Conservation (phyloP, 2,329 filamentous ascomycete species). For the Hypoxylon sp. region DNA sequence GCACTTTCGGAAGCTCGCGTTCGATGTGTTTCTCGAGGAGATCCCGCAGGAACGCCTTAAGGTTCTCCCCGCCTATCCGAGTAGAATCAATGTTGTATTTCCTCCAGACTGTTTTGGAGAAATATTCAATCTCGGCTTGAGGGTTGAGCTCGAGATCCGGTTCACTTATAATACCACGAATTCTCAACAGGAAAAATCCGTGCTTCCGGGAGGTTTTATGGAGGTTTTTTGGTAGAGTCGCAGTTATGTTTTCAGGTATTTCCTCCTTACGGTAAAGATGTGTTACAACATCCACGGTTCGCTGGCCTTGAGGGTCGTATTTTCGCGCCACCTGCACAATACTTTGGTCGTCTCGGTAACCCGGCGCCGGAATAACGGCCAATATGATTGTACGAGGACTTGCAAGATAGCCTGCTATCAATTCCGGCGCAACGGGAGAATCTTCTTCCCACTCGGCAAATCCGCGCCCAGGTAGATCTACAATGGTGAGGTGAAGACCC, state of each 20-base stretch:
- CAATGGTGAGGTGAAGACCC: constrained; percentile 42
- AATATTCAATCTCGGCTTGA: not conserved
- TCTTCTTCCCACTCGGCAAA: too few species aligned
- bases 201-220: not conserved
- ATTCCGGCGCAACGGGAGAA: constrained; percentile 48
- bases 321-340: constrained; percentile 57
- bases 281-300: constrained; percentile 63
- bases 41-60: constrained; percentile 6
- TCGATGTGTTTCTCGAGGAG: constrained; percentile 6
- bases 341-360: constrained; percentile 59
- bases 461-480: constrained; percentile 57
- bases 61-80: constrained; percentile 1
- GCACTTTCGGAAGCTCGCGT: not conserved
- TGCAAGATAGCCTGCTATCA: constrained; percentile 57
- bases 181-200: constrained; percentile 11
- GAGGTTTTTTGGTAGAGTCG: not conserved
- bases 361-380: constrained; percentile 61
- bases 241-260: not conserved
- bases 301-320: constrained; percentile 54
- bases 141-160: not conserved
- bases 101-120: constrained; percentile 2
- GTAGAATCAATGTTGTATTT: not conserved
- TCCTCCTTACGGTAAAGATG: constrained; percentile 57
- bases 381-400: constrained; percentile 62
- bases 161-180: not conserved